A percentile compares a stretch with the other conserved stretches of the same genome.
Conservation (phyloP, 116 monocot species). For the Cymodocea nodosa region DNA sequence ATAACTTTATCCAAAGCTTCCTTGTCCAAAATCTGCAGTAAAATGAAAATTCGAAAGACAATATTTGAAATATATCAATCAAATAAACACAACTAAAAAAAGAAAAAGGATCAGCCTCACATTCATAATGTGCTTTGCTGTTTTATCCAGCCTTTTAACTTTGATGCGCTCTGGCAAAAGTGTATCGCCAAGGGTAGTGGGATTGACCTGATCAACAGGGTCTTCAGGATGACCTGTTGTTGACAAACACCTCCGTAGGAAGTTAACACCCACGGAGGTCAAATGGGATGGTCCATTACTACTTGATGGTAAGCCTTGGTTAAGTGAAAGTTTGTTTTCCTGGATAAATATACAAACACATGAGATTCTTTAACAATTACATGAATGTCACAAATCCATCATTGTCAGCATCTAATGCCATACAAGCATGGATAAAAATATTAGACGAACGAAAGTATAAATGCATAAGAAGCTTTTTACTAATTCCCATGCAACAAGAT, state of each 20-base stretch:
- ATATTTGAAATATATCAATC: background rate
- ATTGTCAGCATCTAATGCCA: too few relatives aligned
- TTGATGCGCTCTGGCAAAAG: constrained; percentile 23
- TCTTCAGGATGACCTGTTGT: background rate
- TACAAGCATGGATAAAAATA: too few relatives aligned
- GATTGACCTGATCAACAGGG: background rate
- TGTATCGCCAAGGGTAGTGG: background rate
- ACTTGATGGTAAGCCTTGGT: too few relatives aligned
- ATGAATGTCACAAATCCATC: too few relatives aligned
- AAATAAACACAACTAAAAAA: background rate
- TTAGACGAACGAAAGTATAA: too few relatives aligned
- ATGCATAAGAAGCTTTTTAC: too few relatives aligned
- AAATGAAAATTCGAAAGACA: background rate
- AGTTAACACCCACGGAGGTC: background rate
- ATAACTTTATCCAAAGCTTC: constrained; percentile 71
- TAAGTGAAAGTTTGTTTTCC: too few relatives aligned
- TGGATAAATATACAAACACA: too few relatives aligned
- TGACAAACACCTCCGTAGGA: background rate
- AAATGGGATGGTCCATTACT: too few relatives aligned
- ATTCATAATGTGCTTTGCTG: constrained; percentile 87
- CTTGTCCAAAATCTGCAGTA: constrained; percentile 70
- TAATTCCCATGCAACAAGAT: too few relatives aligned
- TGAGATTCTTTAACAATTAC: too few relatives aligned
- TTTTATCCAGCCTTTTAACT: constrained; percentile 93
- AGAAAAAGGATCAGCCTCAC: constrained; percentile 23